A percentile compares a stretch with the other conserved stretches of the same genome.
Evolutionary conservation across 306 rosid genomes (phyloP).

Genomic region (Prunus mira): DNA sequence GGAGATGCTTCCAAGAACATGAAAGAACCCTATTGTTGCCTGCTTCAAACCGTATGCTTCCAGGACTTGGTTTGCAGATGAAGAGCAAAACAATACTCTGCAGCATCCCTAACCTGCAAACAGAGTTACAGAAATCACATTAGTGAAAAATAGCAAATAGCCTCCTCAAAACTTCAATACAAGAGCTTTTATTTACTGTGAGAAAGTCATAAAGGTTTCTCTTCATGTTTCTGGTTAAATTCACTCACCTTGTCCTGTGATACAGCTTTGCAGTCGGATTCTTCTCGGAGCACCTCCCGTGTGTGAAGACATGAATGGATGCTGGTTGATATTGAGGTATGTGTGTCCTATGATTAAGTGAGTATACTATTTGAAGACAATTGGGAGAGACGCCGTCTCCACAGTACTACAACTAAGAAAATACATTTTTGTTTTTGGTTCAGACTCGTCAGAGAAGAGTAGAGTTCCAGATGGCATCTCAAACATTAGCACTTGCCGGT

Average conservation of each 20-base stretch:
- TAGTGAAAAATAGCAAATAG: not conserved
- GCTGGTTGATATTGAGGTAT: not conserved
- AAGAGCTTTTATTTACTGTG: not conserved
- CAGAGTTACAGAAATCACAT: conserved; percentile 16
- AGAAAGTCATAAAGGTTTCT: not conserved
- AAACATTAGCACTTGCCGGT: too few species aligned
- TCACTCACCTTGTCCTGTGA: conserved; percentile 40
- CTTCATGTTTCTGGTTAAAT: conserved; percentile 5
- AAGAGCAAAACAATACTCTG: not conserved
- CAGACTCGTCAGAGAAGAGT: not conserved
- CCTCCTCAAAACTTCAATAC: not conserved
- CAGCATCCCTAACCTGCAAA: conserved; percentile 38
- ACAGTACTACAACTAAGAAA: too few species aligned
- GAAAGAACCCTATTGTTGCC: not conserved
- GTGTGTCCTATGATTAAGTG: too few species aligned
- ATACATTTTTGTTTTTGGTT: not conserved
- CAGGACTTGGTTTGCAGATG: not conserved
- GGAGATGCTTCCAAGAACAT: not conserved
- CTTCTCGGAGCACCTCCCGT: not conserved
- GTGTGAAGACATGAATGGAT: not conserved
- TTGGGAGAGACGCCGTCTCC: too few species aligned
- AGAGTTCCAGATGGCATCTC: not conserved
- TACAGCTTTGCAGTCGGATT: not conserved
- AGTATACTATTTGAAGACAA: too few species aligned
- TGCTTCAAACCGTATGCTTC: not conserved